Percentiles rank a stretch among this genome's conserved stretches.
These are phyloP conservation scores for bread wheat (Triticum aestivum) DNA, from an alignment of 176 grass and related monocot genomes.

Conservation along the genomic window DNA sequence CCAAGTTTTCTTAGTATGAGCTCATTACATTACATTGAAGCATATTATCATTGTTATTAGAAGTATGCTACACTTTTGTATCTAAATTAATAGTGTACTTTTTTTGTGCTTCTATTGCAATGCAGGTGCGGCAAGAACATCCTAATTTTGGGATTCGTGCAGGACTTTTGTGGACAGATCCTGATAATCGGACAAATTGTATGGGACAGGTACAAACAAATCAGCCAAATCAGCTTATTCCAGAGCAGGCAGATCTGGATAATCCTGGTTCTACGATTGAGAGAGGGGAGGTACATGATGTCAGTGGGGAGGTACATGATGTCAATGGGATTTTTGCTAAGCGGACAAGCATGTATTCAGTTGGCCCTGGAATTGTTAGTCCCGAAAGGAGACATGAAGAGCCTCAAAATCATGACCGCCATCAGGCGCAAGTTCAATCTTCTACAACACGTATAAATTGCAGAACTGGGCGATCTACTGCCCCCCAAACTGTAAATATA, in stretches of 20 bases:
- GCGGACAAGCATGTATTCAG: neutral
- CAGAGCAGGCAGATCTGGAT: conserved; percentile 8
- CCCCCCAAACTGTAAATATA: conserved; percentile 24
- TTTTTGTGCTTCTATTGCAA: neutral
- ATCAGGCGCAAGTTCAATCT: conserved; percentile 21
- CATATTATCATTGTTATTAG: neutral
- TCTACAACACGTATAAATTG: conserved; percentile 4
- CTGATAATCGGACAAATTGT: conserved; percentile 20
- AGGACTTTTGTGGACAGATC: neutral
- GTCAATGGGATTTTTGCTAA: neutral
- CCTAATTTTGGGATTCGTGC: conserved; percentile 1
- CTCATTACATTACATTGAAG: neutral
- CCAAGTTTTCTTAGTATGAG: neutral
- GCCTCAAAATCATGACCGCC: conserved; percentile 21
- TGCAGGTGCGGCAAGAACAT: conserved; percentile 16
- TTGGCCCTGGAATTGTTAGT: conserved; percentile 1
- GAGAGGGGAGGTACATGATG: neutral
- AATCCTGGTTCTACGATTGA: neutral
- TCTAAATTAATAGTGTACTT: conserved; percentile 1
- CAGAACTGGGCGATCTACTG: neutral
- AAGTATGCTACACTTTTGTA: conserved; percentile 10
- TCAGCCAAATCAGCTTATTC: neutral
- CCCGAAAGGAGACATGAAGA: conserved; percentile 17
- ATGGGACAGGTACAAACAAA: neutral
- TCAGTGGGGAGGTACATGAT: neutral